Evolutionary conservation across 306 rosid genomes (phyloP).

Genomic region (Lablab purpureus): DNA sequence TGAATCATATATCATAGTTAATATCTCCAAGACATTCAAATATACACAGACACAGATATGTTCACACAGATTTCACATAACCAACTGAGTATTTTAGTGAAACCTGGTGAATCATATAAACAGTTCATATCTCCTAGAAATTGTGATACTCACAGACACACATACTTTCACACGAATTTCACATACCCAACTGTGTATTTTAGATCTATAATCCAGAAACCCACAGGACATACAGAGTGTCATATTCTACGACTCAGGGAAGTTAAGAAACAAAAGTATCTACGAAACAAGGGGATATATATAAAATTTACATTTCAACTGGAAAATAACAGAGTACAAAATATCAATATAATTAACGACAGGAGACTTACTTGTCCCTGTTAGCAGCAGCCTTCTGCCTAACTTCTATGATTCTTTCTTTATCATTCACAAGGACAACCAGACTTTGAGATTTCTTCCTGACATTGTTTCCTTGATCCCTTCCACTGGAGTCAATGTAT

Average conservation of each 20-base stretch:
- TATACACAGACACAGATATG: not conserved
- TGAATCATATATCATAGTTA: slow-evolving; percentile 45
- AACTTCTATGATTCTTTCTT: slow-evolving; percentile 81
- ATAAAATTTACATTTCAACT: not conserved
- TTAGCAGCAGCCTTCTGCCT: slow-evolving; percentile 93
- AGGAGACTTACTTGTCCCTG: slow-evolving; percentile 80
- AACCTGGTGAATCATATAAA: slow-evolving; percentile 66
- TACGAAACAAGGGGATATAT: slow-evolving; percentile 16
- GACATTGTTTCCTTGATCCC: slow-evolving; percentile 96
- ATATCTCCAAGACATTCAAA: slow-evolving; percentile 24
- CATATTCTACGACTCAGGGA: slow-evolving; percentile 23
- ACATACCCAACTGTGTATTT: slow-evolving; percentile 20
- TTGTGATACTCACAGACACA: slow-evolving; percentile 30
- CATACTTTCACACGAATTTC: not conserved
- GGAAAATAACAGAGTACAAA: slow-evolving; percentile 5
- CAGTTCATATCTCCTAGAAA: slow-evolving; percentile 36
- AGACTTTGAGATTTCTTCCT: slow-evolving; percentile 89
- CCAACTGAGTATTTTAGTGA: slow-evolving; percentile 32
- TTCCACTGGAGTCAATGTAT: slow-evolving; percentile 90
- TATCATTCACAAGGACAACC: slow-evolving; percentile 87
- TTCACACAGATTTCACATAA: slow-evolving; percentile 21
- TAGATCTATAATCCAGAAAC: slow-evolving; percentile 34
- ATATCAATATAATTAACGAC: slow-evolving; percentile 24
- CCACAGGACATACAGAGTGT: slow-evolving; percentile 17
- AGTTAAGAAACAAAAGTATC: slow-evolving; percentile 11